phyloP scores from a whole-genome alignment of 2,329 filamentous ascomycete genomes.

The Verticillium nubilum region DNA sequence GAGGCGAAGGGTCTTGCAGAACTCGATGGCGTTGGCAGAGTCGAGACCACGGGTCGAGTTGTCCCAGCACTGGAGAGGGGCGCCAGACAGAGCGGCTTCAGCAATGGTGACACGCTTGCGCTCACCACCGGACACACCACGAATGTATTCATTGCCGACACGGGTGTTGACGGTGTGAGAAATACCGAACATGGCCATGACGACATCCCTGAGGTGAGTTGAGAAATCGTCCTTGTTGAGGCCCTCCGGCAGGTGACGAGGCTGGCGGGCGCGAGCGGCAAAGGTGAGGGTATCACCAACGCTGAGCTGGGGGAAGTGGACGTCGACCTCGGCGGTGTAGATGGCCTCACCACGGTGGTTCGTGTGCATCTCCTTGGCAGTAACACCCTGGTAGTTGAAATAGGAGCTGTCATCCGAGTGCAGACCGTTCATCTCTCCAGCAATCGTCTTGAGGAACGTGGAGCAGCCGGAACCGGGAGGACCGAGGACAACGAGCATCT shows the following conservation, averaged over 20 bases:
- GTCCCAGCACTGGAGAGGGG: conserved; percentile 62
- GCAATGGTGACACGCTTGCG: conserved; percentile 62
- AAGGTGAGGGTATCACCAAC: conserved; percentile 78
- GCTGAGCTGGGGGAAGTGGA: conserved; percentile 71
- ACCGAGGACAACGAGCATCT: conserved; percentile 72
- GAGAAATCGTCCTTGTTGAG: conserved; percentile 49
- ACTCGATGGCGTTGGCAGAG: conserved; percentile 70
- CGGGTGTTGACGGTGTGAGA: conserved; percentile 67
- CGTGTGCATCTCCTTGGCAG: conserved; percentile 69
- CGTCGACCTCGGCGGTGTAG: conserved; percentile 80
- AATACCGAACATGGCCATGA: conserved; percentile 73
- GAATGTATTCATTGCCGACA: conserved; percentile 70
- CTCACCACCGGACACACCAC: conserved; percentile 71
- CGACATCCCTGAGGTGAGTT: conserved; percentile 61
- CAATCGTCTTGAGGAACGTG: conserved; percentile 78
- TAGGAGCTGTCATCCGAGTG: conserved; percentile 64
- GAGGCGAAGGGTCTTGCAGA: conserved; percentile 64
- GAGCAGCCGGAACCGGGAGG: conserved; percentile 73
- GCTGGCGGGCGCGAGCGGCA: conserved; percentile 64
- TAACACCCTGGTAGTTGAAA: conserved; percentile 77
- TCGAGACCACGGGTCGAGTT: conserved; percentile 72
- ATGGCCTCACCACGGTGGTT: conserved; percentile 79
- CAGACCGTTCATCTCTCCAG: conserved; percentile 78
- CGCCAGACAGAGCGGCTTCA: conserved; percentile 53
- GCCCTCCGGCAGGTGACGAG: conserved; percentile 54